Percentiles rank a stretch among this genome's conserved stretches.
These are phyloP conservation scores for Funneliformis caledonium DNA, from an alignment of 371 early-diverging fungal genomes.

Conservation along the genomic window DNA sequence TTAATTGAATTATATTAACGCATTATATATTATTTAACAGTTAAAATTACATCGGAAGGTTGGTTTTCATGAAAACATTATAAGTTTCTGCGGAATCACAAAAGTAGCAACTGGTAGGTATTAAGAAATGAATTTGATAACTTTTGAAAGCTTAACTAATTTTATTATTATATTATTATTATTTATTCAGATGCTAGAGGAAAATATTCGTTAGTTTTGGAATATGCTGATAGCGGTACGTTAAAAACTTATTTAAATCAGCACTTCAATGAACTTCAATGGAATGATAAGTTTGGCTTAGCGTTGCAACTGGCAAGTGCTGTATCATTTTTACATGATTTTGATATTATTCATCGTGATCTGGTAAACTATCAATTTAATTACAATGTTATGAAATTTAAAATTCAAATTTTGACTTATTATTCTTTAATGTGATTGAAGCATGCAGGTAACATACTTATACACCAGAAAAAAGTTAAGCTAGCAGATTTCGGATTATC, in stretches of 20 bases:
- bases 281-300: conserved; percentile 27
- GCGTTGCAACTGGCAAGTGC: conserved; percentile 2
- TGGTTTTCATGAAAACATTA: too few species aligned
- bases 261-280: not conserved
- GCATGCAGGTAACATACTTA: conserved; percentile 2
- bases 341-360: conserved; percentile 12
- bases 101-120: too few species aligned
- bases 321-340: not conserved
- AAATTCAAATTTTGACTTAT: too few species aligned
- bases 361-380: conserved; percentile 2
- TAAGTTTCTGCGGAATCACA: too few species aligned
- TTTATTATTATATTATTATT: too few species aligned
- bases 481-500: conserved; percentile 16
- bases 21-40: too few species aligned
- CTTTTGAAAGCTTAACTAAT: too few species aligned
- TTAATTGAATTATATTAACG: too few species aligned
- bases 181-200: too few species aligned
- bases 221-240: conserved; percentile 18
- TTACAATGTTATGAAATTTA: too few species aligned
- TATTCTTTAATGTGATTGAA: not conserved
- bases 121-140: too few species aligned
- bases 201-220: not conserved
- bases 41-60: too few species aligned
- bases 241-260: not conserved
- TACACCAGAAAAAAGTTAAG: not conserved